Base-by-base conservation (phyloP, 208 protist species). In the Phytomonas sp. region DNA sequence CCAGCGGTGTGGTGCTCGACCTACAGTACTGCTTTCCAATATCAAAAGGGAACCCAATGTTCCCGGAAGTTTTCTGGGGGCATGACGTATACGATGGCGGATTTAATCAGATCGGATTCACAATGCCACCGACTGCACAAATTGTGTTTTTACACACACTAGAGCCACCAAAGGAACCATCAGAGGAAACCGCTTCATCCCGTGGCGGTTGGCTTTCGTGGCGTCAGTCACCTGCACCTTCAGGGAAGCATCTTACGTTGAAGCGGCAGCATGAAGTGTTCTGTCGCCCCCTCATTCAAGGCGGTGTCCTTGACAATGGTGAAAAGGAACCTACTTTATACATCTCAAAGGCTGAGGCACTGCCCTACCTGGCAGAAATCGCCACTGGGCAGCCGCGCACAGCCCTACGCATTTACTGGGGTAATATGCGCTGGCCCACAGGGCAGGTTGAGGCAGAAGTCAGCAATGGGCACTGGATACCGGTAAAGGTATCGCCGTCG, bases 21-120 rank as follows among this genome's bases (percentile, higher is more conserved):
- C 80, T 95, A 71, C 72, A 83, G 71, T 95, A 85, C 74, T 87
- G 78, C 11, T 90, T 84, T 37, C 86, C 87, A 23, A 64, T 95
- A 30, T 93, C 89, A 19, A 70, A 80, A 11, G 89, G 89, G 30
- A 95, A 93, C 69, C 70, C 87, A 4, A 93, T 95, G 81, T 95
- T 95, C 79, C 87, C 89, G 11, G 87, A 95, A 74, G 85, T 92
- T n/a, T 93, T 95, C 74, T 95, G 89, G 89, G 87, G 87, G 11
- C 87, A 95, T 72, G 86, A 91, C 56, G 86, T 95, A 61, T 83
- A 91, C 76, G 82, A 95, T 65, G 89, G 89, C 32, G 89, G 89
- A 26, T 87, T 86, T 66, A 86, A 75, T 60, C 89, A 95, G 65
- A 87, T 95, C 70, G 86, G 81, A 52, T 87, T 93, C 69, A 92